phyloP scores from a whole-genome alignment of 2,329 filamentous ascomycete species.

The Eutypa lata region DNA sequence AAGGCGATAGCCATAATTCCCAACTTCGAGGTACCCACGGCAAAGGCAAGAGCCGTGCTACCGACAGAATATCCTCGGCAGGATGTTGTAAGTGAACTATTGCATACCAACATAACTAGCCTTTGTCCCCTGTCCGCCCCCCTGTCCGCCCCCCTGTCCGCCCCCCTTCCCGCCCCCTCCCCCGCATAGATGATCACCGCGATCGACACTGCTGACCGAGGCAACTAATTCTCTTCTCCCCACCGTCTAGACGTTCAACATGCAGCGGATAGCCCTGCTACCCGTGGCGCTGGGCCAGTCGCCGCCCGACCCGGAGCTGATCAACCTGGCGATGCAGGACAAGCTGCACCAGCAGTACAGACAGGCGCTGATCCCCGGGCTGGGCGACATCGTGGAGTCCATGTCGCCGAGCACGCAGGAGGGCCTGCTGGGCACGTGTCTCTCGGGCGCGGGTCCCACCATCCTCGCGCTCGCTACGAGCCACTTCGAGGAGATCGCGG shows the following conservation, averaged over 20 bases:
- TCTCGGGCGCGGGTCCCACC: conserved; percentile 92
- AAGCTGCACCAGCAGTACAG: conserved; percentile 97
- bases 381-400: conserved; percentile 85
- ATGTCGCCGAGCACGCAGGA: conserved; percentile 86
- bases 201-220: not conserved
- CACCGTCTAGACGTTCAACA: conserved; percentile 85
- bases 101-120: conserved; percentile 2
- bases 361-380: conserved; percentile 83
- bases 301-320: conserved; percentile 87
- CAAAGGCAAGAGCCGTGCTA: conserved; percentile 81
- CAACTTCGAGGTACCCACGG: conserved; percentile 92
- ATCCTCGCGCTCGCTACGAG: conserved; percentile 89
- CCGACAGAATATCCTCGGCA: conserved; percentile 74
- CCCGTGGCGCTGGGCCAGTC: conserved; percentile 86
- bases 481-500: conserved; percentile 84
- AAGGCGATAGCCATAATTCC: conserved; percentile 97
- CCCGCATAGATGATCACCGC: too few relatives aligned
- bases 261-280: conserved; percentile 88
- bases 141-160: too few relatives aligned
- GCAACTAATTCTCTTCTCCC: conserved; percentile 14
- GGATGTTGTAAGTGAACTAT: conserved; percentile 66
- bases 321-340: conserved; percentile 98
- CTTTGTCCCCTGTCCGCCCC: too few relatives aligned
- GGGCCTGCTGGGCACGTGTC: conserved; percentile 87
- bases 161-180: too few relatives aligned